A percentile compares a stretch with the other conserved stretches of the same genome.
Evolutionary conservation across 257 asterid species (phyloP).

Genomic region (Penstemon newberryi): DNA sequence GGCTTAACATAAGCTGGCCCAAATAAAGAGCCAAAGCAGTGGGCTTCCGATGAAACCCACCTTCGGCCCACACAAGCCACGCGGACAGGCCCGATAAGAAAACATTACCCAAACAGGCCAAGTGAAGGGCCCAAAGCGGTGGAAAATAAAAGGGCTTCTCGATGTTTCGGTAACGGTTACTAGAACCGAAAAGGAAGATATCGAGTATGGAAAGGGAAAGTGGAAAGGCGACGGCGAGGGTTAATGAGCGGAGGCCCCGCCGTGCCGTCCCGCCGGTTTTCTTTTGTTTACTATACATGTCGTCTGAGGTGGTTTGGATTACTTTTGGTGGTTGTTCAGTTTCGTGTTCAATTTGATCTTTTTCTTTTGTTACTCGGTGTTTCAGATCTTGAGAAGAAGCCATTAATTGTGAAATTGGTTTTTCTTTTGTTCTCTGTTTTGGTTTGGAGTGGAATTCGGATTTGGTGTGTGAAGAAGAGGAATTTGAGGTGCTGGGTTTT

Average conservation of each 20-base stretch:
- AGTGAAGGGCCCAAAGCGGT: slow-evolving; percentile 83
- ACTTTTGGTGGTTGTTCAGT: slow-evolving; percentile 4
- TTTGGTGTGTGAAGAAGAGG: not conserved
- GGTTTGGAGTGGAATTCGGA: not conserved
- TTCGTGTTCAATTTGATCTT: slow-evolving; percentile 7
- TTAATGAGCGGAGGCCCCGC: slow-evolving; percentile 74
- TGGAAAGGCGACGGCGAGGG: slow-evolving; percentile 65
- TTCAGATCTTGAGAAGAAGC: slow-evolving; percentile 52
- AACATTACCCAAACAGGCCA: slow-evolving; percentile 55
- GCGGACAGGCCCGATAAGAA: slow-evolving; percentile 71
- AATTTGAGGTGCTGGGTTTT: not conserved
- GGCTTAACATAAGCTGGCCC: slow-evolving; percentile 53
- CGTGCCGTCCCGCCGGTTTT: slow-evolving; percentile 41
- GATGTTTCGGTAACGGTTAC: slow-evolving; percentile 48
- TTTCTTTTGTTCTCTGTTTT: not conserved
- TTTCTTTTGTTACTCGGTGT: slow-evolving; percentile 46
- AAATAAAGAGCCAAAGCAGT: slow-evolving; percentile 54
- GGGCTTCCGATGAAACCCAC: slow-evolving; percentile 80
- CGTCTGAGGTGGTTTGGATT: not conserved
- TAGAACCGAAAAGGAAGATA: slow-evolving; percentile 65
- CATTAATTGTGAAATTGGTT: slow-evolving; percentile 29
- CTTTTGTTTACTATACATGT: slow-evolving; percentile 38
- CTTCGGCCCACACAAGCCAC: slow-evolving; percentile 95
- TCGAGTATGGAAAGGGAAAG: slow-evolving; percentile 49
- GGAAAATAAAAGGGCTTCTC: slow-evolving; percentile 76